Base-by-base conservation (phyloP, 768 basidiomycete species). In the Tricholoma furcatifolium region DNA sequence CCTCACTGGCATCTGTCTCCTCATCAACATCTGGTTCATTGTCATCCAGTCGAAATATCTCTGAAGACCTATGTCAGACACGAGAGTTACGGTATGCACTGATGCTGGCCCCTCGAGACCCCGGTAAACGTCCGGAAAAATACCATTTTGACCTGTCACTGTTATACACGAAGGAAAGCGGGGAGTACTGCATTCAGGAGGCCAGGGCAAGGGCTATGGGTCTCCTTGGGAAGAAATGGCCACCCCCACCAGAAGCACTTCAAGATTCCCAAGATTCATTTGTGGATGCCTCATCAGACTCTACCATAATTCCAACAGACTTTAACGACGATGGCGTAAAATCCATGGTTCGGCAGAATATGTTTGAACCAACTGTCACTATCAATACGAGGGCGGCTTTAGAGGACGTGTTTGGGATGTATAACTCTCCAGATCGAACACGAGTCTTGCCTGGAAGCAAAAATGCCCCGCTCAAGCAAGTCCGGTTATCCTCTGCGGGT, bases 311-410 rank as follows among this genome's bases (percentile, higher is more conserved):
- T 9, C 68, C 70, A 12, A 79, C 83, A 21, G 76, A 84, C 51
- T 87, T 88, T 66, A 80, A 84, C 45, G 85, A 83, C 53, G 81
- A 81, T 48, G 80, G 78, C 3, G 70, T 70, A 46, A 79, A 74
- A 59, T 70, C 77, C 34, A 76, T 72, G 9, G 60, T 64, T 23
- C 72, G 81, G 49, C 81, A 74, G 70, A 79, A 76, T 54, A 59
- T 78, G 30, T 64, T 74, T 14, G 91, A 93, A 66, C 89, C 91
- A 4, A 93, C 91, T 0, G 87, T 98, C 6, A 99, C 97, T 1
- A 93, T 98, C 61, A 97, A 97, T 66, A 99, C 97, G 24, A 95
- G 93, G 67, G 91, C 93, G 57, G 97, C 97, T 3, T 77, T 97
- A 31, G 89, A 84, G 11, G 93, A 98, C 63, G 93, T 98, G 38